Evolutionary conservation across 2,329 filamentous ascomycete genomes (phyloP).

Genomic region (Sclerotinia subarctica): DNA sequence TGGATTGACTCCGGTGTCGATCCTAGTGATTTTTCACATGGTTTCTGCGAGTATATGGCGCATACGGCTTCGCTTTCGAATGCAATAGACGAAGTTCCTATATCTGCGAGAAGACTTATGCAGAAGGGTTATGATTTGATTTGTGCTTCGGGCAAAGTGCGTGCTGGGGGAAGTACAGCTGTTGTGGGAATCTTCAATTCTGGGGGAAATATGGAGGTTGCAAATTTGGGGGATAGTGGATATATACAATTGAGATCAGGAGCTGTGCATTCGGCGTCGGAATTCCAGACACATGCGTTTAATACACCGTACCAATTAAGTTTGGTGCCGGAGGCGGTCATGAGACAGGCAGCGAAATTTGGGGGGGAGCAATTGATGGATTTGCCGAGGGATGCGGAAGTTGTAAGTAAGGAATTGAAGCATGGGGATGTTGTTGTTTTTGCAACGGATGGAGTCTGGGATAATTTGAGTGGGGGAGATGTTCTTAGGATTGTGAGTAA

Average conservation of each 20-base stretch:
- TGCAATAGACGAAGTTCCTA: conserved; percentile 37
- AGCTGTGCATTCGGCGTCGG: conserved; percentile 77
- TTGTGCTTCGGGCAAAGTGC: conserved; percentile 67
- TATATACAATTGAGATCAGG: conserved; percentile 85
- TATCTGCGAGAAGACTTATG: conserved; percentile 69
- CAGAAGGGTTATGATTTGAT: conserved; percentile 82
- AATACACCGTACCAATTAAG: conserved; percentile 96
- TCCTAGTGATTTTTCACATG: conserved; percentile 92
- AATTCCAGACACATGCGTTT: conserved; percentile 91
- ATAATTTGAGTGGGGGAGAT: conserved; percentile 91
- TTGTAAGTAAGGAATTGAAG: conserved; percentile 70
- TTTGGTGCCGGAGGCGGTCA: conserved; percentile 76
- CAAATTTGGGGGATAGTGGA: conserved; percentile 93
- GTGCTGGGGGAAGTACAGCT: conserved; percentile 86
- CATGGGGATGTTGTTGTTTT: conserved; percentile 94
- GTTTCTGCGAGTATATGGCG: conserved; percentile 91
- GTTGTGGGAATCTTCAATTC: conserved; percentile 75
- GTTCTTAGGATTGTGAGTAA: conserved; percentile 75
- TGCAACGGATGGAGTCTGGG: conserved; percentile 92
- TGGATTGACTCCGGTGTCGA: conserved; percentile 93
- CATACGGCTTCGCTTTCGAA: conserved; percentile 53
- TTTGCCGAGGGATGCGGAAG: conserved; percentile 76
- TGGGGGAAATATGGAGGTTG: conserved; percentile 76
- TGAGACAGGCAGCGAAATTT: conserved; percentile 77
- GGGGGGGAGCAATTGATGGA: conserved; percentile 80